These are phyloP conservation scores for Penicillium sp. DNA, from an alignment of 2,329 filamentous ascomycete genomes.

Conservation along the genomic window DNA sequence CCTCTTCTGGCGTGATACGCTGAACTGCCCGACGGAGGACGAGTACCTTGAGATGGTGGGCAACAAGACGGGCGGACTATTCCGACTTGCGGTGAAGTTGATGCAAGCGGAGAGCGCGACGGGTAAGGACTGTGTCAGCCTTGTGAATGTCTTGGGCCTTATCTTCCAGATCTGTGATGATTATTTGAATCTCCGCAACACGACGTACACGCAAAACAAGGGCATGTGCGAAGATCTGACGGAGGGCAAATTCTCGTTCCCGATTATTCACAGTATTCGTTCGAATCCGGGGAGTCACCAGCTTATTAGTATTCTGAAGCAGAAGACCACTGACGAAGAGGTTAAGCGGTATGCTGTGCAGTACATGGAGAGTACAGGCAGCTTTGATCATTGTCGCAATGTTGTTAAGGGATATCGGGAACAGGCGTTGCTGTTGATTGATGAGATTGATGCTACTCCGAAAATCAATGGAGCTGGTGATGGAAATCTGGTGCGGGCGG, in stretches of 20 bases:
- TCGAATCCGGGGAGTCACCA: constrained; percentile 62
- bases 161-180: constrained; percentile 61
- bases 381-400: constrained; percentile 78
- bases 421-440: constrained; percentile 63
- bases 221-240: constrained; percentile 93
- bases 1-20: constrained; percentile 49
- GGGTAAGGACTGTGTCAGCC: constrained; percentile 51
- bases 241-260: constrained; percentile 96
- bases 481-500: constrained; percentile 61
- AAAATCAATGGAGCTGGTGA: constrained; percentile 51
- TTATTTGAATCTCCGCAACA: constrained; percentile 77
- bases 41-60: constrained; percentile 53
- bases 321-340: constrained; percentile 81
- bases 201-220: constrained; percentile 83
- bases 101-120: constrained; percentile 46
- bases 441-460: constrained; percentile 59
- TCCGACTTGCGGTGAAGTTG: constrained; percentile 46
- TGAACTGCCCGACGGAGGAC: constrained; percentile 47
- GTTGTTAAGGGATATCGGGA: constrained; percentile 65
- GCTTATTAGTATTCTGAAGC: constrained; percentile 87
- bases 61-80: constrained; percentile 51
- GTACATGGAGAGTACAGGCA: constrained; percentile 89
- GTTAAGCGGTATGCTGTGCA: constrained; percentile 88
- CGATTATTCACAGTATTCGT: constrained; percentile 87
- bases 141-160: constrained; percentile 63